Base-by-base conservation (phyloP, 2,329 filamentous ascomycete species). In the Hysterium pulicare region DNA sequence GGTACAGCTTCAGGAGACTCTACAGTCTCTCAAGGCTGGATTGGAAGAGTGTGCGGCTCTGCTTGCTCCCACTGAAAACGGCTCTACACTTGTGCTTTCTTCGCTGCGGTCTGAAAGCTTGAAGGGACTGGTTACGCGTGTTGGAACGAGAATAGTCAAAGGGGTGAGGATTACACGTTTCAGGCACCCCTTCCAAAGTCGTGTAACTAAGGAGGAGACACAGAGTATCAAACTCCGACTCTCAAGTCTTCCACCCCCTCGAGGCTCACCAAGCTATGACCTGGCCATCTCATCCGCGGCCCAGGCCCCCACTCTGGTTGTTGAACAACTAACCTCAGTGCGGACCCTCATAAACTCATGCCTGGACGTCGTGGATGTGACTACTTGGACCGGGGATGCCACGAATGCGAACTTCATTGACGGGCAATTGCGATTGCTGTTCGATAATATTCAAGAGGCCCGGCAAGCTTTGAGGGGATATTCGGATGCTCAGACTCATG, bases 71-170 rank as follows among this genome's bases (percentile, higher is more conserved):
- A 78, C 84, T 49, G 89, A 95, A 60, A 83, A 85, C 1, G 90
- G 90, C 7, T 90, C 84, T 55, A 98, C 91, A 1, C 80, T 98
- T 21, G 90, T 93, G 22, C 78, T 98, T 52, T 93, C 87, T 48
- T 94, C 90, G 11, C 79, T 86, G 42, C 81, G 90, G 42, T 91
- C 88, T 42, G 93, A 98, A 71, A 82, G 80, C 53, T 83, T 97
- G 49, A 98, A 98, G 67, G 93, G 93, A 15, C 87, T 89, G 56
- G 81, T 97, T 46, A 97, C 91, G 1, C 82, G 93, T 41, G 82
- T 95, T 26, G 93, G 93, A 30, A 88, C 88, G n/a, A 82, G 86
- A 39, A 85, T 98, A 50, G 85, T 95, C 49, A 95, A 95, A 66
- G 91, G 90, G 52, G 87, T 90, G 74, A 55, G 83, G 76, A 10